phyloP scores from a whole-genome alignment of 2,329 filamentous ascomycete species.

The Aspergillus chevalieri region DNA sequence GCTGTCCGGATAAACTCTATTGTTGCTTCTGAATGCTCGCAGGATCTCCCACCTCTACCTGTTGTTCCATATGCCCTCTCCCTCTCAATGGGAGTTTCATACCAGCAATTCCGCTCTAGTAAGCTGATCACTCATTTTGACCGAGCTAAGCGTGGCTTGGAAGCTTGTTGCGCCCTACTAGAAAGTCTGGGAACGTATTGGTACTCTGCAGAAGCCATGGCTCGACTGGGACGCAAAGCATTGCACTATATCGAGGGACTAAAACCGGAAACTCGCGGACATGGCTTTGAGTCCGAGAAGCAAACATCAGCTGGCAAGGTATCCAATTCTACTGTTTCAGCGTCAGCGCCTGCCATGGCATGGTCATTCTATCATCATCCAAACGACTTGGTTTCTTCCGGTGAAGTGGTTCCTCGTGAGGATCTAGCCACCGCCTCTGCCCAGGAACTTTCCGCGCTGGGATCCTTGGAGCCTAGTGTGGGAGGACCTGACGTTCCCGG shows the following conservation, averaged over 20 bases:
- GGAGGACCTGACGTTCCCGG: conserved; percentile 41
- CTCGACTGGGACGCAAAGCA: conserved; percentile 33
- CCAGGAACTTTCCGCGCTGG: not conserved
- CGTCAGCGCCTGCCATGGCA: not conserved
- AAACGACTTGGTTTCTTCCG: not conserved
- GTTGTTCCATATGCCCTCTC: conserved; percentile 52
- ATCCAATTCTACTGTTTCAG: not conserved
- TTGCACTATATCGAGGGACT: conserved; percentile 24
- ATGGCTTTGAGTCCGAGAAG: conserved; percentile 12
- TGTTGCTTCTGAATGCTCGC: conserved; percentile 41
- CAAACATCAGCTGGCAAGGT: not conserved
- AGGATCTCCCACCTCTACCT: conserved; percentile 47
- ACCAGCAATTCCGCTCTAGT: conserved; percentile 51
- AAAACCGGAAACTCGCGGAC: conserved; percentile 2
- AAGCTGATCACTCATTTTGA: conserved; percentile 38
- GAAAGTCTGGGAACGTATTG: conserved; percentile 30
- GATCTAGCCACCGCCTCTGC: not conserved
- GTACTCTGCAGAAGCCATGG: conserved; percentile 40
- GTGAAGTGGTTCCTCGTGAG: not conserved
- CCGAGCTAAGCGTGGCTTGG: conserved; percentile 30
- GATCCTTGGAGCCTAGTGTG: conserved; percentile 39
- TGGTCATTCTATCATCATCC: not conserved
- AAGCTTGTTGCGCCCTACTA: conserved; percentile 30
- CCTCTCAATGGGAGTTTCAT: conserved; percentile 51
- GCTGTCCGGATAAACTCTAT: conserved; percentile 52